phyloP scores from a whole-genome alignment of 2,329 filamentous ascomycete species.

The Talaromyces marneffei region DNA sequence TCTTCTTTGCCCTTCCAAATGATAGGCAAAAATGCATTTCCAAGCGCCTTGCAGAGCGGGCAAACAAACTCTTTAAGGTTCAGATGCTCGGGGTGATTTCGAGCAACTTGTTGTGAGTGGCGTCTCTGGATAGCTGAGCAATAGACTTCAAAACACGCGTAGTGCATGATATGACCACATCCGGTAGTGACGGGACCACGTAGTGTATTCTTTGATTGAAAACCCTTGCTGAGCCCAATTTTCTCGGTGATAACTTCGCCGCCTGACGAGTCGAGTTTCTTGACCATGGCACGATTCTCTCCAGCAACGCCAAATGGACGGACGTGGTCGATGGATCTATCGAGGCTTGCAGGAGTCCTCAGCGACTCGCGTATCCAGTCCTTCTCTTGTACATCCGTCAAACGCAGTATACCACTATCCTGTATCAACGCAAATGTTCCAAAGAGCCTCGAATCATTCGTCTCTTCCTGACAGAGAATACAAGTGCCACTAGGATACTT shows the following conservation, averaged over 20 bases:
- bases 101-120: conserved; percentile 86
- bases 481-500: conserved; percentile 91
- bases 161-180: conserved; percentile 99
- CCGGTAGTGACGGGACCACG: conserved; percentile 79
- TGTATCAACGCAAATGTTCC: conserved; percentile 88
- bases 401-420: conserved; percentile 77
- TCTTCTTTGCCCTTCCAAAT: conserved; percentile 92
- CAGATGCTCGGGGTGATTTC: conserved; percentile 82
- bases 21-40: conserved; percentile 90
- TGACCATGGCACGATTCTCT: conserved; percentile 72
- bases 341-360: conserved; percentile 72
- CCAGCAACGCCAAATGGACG: conserved; percentile 87
- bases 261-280: conserved; percentile 69
- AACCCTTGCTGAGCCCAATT: conserved; percentile 83
- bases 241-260: conserved; percentile 66
- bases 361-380: conserved; percentile 81
- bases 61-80: conserved; percentile 86
- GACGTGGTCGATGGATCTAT: conserved; percentile 73
- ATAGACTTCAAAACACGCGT: conserved; percentile 88
- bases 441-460: conserved; percentile 79
- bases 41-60: conserved; percentile 90
- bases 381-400: conserved; percentile 74
- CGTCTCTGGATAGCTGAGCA: conserved; percentile 75
- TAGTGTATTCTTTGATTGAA: conserved; percentile 61
- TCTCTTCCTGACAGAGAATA: conserved; percentile 94